Base-by-base conservation (phyloP, 495 filamentous ascomycete genomes). In the Penicillium riverlandense region DNA sequence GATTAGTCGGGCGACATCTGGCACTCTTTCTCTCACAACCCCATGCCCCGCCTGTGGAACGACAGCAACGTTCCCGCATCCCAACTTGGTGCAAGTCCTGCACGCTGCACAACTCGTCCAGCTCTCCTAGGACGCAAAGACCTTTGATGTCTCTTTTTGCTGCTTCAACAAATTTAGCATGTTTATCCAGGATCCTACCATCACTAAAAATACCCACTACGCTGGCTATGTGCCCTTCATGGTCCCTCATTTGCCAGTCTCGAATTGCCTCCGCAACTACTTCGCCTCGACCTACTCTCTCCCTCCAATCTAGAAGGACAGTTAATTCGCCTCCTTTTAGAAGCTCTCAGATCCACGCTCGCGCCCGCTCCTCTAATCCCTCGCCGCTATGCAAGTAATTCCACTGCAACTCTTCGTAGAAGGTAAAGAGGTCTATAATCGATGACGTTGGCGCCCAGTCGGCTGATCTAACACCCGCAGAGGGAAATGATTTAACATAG, bases 231-330 rank as follows among this genome's bases (percentile, higher is more conserved):
- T 74, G 63, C 0, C 72, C 72, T 6, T 44, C 28, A 56, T 76
- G 72, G 29, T 68, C 49, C 35, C 43, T 57, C 43, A 63, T 46
- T 47, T 75, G 46, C 72, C 72, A 76, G 1, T 63, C 63, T 10
- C 63, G 49, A 34, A 76, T 54, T 11, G 71, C 71, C 48, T 71
- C 61, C 0, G 66, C 61, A 31, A 75, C 72, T 7, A 74, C 54
- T 29, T 70, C 66, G 11, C 67, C 66, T 11, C 55, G 46, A 11
- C 9, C 42, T 30, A 72, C 61, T 27, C 63, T 65, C 50, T 72
- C 64, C 50, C 59, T 49, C 71, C 71, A 75, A 44, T 66, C 65
- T 11, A 40, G 13, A 14, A 68, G 69, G 16, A 72, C 62, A 33
- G 58, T 45, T 27, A 65, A 48, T 4, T 53, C 12, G 0, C 67